A percentile compares a stretch with the other conserved stretches of the same genome.
phyloP scores from a whole-genome alignment of 139 green algal species.

The Chlorokybus atmophyticus region DNA sequence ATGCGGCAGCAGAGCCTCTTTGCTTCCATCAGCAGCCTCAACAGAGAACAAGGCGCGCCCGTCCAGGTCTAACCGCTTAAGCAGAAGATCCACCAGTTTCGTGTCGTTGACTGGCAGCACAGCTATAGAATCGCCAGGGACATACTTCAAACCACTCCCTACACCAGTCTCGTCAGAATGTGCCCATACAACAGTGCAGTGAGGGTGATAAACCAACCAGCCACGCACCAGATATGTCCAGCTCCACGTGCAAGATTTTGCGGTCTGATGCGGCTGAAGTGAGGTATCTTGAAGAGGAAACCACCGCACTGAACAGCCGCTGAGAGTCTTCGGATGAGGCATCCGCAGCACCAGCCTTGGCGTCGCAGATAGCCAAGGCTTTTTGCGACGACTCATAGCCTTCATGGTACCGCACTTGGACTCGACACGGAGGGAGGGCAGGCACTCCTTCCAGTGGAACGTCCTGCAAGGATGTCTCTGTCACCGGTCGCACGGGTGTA shows the following conservation, averaged over 20 bases:
- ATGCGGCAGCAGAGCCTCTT: conserved; percentile 41
- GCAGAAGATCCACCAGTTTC: conserved; percentile 41
- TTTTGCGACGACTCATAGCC: too few relatives aligned
- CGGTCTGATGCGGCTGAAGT: conserved; percentile 21
- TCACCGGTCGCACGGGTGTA: too few relatives aligned
- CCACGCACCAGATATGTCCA: conserved; percentile 63
- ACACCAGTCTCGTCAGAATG: too few relatives aligned
- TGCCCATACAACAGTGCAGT: too few relatives aligned
- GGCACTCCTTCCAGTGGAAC: too few relatives aligned
- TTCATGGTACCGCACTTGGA: too few relatives aligned
- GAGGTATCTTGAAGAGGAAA: conserved; percentile 7
- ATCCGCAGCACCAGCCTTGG: too few relatives aligned
- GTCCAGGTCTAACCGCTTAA: conserved; percentile 36
- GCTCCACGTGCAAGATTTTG: conserved; percentile 67
- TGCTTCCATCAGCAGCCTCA: conserved; percentile 10
- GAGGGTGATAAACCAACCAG: too few relatives aligned
- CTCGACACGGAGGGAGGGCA: too few relatives aligned
- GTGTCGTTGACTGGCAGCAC: conserved; percentile 60
- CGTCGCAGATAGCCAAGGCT: too few relatives aligned
- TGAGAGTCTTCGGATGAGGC: too few relatives aligned
- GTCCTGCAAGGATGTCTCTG: too few relatives aligned
- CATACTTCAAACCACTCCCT: conserved; percentile 50
- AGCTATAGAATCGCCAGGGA: conserved; percentile 71
- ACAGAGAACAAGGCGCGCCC: conserved; percentile 32
- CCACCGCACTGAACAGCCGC: conserved; percentile 2